Base-by-base conservation (phyloP, 2,329 filamentous ascomycete species). In the Talaromyces sp. region DNA sequence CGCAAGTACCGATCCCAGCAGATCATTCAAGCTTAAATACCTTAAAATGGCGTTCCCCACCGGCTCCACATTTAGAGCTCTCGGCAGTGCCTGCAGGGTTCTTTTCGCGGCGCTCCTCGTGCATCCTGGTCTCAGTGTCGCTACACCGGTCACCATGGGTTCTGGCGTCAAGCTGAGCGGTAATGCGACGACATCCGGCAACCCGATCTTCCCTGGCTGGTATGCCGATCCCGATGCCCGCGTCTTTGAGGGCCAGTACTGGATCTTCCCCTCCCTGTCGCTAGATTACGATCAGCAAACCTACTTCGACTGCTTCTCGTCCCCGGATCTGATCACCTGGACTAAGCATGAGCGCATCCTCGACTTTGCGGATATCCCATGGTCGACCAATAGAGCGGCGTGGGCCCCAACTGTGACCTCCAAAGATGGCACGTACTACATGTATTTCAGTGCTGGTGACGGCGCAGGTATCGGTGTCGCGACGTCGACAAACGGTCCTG, bases 391-490 rank as follows among this genome's bases (percentile, higher is more conserved):
- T 57, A 66, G 69, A 26, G 80, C 80, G 0, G 69, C 81, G 21
- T 82, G 80, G 80, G 80, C 80, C 2, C 80, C 80, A 0, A 78
- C 79, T 0, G 76, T 80, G 13, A 72, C 79, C 38, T 64, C 64
- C 14, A 73, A 78, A 35, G 72, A 80, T 62, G 77, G 76, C 11
- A 77, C 74, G 46, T 82, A 81, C 66, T 82, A 77, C 64, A 71
- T 82, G 58, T 82, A 82, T 67, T 82, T 82, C 63, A 78, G 73
- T 50, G 80, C 80, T 38, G 82, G 81, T 43, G 80, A 82, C 58
- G 67, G 77, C 1, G 77, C 75, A 6, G 78, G 78, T 3, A 78
- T 80, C 17, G 78, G 78, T 2, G 78, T 80, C 0, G 78, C 72
- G 0, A 69, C 72, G 4, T 71, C 77, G 0, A 68, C 71, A 14